Conservation (phyloP, 129 eudicot species). For the Artemisia argyi region DNA sequence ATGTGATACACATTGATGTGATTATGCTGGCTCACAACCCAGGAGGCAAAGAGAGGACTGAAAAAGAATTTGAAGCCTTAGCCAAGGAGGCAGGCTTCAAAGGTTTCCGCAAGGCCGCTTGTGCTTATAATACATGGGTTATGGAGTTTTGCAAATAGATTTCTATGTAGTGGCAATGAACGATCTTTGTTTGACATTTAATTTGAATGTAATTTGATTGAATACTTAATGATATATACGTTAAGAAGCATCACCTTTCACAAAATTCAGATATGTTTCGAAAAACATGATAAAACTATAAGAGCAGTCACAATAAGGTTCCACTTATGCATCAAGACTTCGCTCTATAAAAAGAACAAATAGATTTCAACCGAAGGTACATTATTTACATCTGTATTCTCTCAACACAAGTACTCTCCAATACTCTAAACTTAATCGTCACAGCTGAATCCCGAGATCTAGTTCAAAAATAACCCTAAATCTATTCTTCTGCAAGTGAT, state of each 20-base stretch:
- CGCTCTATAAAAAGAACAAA: too few species aligned
- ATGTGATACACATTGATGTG: constrained; percentile 58
- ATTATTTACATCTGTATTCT: too few species aligned
- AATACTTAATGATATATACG: neutral
- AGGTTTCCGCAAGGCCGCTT: constrained; percentile 43
- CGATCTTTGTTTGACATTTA: neutral
- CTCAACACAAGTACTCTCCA: constrained; percentile 10
- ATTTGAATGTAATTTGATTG: constrained; percentile 4
- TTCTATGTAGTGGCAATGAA: neutral
- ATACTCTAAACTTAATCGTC: neutral
- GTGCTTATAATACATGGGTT: constrained; percentile 66
- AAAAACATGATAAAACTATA: neutral
- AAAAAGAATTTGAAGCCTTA: constrained; percentile 59
- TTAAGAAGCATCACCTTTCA: too few species aligned
- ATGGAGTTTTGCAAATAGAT: constrained; percentile 59
- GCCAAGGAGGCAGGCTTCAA: constrained; percentile 69
- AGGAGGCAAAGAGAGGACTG: constrained; percentile 84
- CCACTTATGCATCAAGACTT: too few species aligned
- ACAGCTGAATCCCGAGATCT: neutral
- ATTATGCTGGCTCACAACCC: constrained; percentile 79
- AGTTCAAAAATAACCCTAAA: neutral
- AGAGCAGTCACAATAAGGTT: neutral
- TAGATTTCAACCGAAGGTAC: neutral
- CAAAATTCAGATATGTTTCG: neutral
- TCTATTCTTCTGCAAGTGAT: neutral